phyloP scores from a whole-genome alignment of 1,139 yeast genomes.

The Wickerhamomyces sp. region DNA sequence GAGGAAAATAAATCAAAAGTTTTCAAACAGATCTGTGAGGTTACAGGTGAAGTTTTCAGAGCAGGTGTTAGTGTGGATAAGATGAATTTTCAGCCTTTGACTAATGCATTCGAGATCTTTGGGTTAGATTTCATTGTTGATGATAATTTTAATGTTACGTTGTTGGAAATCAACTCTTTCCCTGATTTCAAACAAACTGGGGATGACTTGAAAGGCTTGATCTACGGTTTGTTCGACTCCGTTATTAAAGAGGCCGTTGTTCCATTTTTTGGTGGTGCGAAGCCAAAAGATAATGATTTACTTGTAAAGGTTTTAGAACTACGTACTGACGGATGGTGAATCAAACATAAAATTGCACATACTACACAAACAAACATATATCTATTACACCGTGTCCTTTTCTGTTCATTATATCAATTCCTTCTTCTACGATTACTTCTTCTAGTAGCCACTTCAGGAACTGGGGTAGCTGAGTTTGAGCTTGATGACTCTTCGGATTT shows the following conservation, averaged over 20 bases:
- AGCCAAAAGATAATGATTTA: constrained; percentile 12
- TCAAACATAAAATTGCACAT: neutral
- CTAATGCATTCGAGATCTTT: constrained; percentile 77
- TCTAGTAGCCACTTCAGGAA: constrained; percentile 2
- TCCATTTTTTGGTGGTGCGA: constrained; percentile 31
- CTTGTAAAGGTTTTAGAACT: constrained; percentile 37
- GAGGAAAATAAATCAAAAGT: constrained; percentile 37
- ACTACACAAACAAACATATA: neutral
- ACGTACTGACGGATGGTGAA: constrained; percentile 29
- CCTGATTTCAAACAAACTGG: constrained; percentile 98
- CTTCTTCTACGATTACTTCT: constrained; percentile 5
- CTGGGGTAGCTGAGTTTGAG: neutral
- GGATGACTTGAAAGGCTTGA: constrained; percentile 56
- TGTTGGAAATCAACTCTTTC: constrained; percentile 86
- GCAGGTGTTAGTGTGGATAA: constrained; percentile 82
- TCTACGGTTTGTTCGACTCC: constrained; percentile 52
- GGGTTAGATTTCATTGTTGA: constrained; percentile 86
- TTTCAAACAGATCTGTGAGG: constrained; percentile 49
- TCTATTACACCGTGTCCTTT: too few species aligned
- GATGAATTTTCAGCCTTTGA: constrained; percentile 83
- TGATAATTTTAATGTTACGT: constrained; percentile 44
- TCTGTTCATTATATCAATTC: neutral
- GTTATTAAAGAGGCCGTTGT: constrained; percentile 37
- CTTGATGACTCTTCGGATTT: neutral
- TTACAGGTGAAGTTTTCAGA: constrained; percentile 66